Evolutionary conservation across 306 rosid genomes (phyloP).

Genomic region (Inga laurina): DNA sequence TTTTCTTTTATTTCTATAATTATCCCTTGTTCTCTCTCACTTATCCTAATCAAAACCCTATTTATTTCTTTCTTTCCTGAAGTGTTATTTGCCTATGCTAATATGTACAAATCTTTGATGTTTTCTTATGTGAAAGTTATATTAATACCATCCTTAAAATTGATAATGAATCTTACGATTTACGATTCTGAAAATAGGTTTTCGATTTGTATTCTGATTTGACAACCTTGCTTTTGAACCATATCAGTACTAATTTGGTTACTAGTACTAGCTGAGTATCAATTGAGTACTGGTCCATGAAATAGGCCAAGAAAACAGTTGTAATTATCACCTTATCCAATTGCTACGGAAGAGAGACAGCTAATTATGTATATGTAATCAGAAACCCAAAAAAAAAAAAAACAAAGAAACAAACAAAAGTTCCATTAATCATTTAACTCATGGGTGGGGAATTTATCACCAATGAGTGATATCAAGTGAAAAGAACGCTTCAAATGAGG

Average conservation of each 20-base stretch:
- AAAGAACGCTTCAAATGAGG: not conserved
- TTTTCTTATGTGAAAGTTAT: too few species aligned
- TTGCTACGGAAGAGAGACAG: not conserved
- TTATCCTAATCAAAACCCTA: too few species aligned
- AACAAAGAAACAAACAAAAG: not conserved
- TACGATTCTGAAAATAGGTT: too few species aligned
- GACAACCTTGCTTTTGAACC: not conserved
- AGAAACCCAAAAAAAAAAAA: too few species aligned
- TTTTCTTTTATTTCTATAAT: too few species aligned
- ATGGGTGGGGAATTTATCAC: not conserved
- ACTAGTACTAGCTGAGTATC: not conserved
- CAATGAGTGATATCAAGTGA: not conserved
- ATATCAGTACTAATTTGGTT: not conserved
- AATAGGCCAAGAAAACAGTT: not conserved
- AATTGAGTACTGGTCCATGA: constrained; percentile 4
- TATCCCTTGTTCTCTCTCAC: too few species aligned
- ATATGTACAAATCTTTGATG: too few species aligned
- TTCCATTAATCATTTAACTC: not conserved
- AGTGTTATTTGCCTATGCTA: too few species aligned
- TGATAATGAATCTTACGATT: too few species aligned
- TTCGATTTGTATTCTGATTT: too few species aligned
- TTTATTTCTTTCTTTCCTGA: too few species aligned
- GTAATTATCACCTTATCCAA: not conserved
- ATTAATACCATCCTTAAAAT: too few species aligned
- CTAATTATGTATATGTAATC: not conserved